These are phyloP conservation scores for Ganoderma lucidum DNA, from an alignment of 1,284 basidiomycete genomes.

Conservation along the genomic window DNA sequence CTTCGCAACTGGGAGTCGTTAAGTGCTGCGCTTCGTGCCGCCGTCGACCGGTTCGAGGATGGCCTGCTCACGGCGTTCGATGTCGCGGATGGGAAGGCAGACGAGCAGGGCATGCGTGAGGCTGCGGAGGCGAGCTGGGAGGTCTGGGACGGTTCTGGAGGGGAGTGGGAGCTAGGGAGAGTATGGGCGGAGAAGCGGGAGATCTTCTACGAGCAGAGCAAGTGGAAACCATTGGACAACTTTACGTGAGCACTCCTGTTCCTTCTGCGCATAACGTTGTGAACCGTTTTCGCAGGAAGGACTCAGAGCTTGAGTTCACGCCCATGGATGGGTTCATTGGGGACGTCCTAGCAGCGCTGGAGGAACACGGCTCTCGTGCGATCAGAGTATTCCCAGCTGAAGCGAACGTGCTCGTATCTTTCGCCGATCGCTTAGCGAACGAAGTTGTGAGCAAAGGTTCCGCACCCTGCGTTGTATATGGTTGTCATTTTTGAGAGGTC, in stretches of 20 bases:
- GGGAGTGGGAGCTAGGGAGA: constrained; percentile 92
- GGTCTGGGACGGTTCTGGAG: constrained; percentile 55
- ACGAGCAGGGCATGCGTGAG: constrained; percentile 80
- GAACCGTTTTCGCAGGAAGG: constrained; percentile 40
- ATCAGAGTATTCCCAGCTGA: constrained; percentile 86
- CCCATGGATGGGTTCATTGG: constrained; percentile 94
- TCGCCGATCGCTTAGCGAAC: constrained; percentile 77
- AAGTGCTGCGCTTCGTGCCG: constrained; percentile 72
- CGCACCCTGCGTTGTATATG: not conserved
- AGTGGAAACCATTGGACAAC: constrained; percentile 85
- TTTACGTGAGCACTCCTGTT: constrained; percentile 68
- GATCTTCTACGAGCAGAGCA: constrained; percentile 88
- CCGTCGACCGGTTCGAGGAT: constrained; percentile 90
- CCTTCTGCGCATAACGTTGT: not conserved
- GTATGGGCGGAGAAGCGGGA: constrained; percentile 95
- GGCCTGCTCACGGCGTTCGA: constrained; percentile 87
- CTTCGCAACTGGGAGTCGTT: constrained; percentile 69
- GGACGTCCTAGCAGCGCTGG: constrained; percentile 69
- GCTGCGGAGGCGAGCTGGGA: constrained; percentile 88
- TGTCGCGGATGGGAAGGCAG: constrained; percentile 72
- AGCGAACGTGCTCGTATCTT: constrained; percentile 76
- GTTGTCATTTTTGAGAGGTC: not conserved
- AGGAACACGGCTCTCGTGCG: constrained; percentile 81
- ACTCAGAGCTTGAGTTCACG: constrained; percentile 80
- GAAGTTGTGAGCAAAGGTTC: constrained; percentile 69